Percentiles rank a stretch among this genome's conserved stretches.
phyloP scores from a whole-genome alignment of 2,329 filamentous ascomycete genomes.

The Dothistroma septosporum region DNA sequence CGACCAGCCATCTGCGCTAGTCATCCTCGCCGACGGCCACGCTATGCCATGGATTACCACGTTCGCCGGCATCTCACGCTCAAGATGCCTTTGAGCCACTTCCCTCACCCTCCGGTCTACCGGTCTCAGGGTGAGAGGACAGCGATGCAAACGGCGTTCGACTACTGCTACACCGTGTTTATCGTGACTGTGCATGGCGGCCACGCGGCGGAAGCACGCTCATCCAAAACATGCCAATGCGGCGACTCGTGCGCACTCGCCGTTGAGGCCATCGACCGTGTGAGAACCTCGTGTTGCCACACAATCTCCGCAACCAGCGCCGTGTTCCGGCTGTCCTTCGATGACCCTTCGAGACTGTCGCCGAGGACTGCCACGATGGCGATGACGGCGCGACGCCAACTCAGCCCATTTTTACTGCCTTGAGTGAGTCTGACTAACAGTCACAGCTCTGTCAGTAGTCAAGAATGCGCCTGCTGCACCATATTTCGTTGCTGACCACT shows the following conservation, averaged over 20 bases:
- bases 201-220: slow-evolving; percentile 3
- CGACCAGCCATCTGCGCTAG: slow-evolving; percentile 7
- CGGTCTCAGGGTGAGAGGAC: slow-evolving; percentile 7
- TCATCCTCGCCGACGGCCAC: slow-evolving; percentile 11
- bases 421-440: slow-evolving; percentile 1
- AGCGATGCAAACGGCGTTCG: slow-evolving; percentile 12
- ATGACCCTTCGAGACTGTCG: not conserved
- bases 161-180: not conserved
- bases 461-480: not conserved
- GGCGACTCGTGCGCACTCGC: not conserved
- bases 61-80: slow-evolving; percentile 14
- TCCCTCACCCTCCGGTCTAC: slow-evolving; percentile 9
- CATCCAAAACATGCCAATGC: not conserved
- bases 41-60: slow-evolving; percentile 14
- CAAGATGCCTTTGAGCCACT: slow-evolving; percentile 19
- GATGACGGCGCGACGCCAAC: slow-evolving; percentile 5
- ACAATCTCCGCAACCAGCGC: not conserved
- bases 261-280: not conserved
- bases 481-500: not conserved
- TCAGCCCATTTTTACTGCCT: slow-evolving; percentile 1
- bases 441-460: not conserved
- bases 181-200: slow-evolving; percentile 2
- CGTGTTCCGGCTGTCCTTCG: not conserved
- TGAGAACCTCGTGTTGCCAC: slow-evolving; percentile 3
- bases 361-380: not conserved